Base-by-base conservation (phyloP, 2,329 filamentous ascomycete genomes). In the Talaromyces pinophilus region DNA sequence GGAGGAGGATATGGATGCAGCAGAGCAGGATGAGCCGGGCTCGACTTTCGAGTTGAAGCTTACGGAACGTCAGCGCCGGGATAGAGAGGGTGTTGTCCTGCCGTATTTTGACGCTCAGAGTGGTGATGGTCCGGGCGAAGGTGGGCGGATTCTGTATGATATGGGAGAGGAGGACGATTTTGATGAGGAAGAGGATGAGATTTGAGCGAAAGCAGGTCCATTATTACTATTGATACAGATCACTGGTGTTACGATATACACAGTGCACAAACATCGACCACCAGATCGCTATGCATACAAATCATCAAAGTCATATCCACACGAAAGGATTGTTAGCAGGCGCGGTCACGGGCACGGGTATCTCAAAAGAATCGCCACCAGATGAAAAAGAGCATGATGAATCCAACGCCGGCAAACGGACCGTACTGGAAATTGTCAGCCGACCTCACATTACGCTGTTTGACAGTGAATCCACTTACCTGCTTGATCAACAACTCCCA, bases 81-180 rank as follows among this genome's bases (percentile, higher is more conserved):
- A 96, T 61, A 83, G 95, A 30, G 94, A 97, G 73, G 92, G 91
- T 0, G 92, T 99, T 8, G 91, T 98, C 48, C 77, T 98, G 77
- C 95, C 95, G 17, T 98, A 99, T 77, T 97, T 96, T 79, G 95
- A 99, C 82, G 95, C 95, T 28, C 95, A 99, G 84, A 92, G 88
- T 63, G 90, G 78, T 15, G 78, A 82, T 66, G 86, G 85, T 4
- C 82, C 87, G 0, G 93, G 93, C 0, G 92, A 96, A 73, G 94
- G 95, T 4, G 95, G 95, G 0, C 86, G 94, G 68, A 99, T 99
- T 70, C 76, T 99, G 73, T 99, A 99, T 77, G 94, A 98, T 72
- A 96, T 98, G 91, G 94, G 93, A 1, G 87, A 88, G 69, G 95
- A 98, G 81, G 95, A 99, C 78, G 93, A 98, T 76, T 98, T 97